Evolutionary conservation across 768 basidiomycete species (phyloP).

Genomic region (Leccinum barrowsii): DNA sequence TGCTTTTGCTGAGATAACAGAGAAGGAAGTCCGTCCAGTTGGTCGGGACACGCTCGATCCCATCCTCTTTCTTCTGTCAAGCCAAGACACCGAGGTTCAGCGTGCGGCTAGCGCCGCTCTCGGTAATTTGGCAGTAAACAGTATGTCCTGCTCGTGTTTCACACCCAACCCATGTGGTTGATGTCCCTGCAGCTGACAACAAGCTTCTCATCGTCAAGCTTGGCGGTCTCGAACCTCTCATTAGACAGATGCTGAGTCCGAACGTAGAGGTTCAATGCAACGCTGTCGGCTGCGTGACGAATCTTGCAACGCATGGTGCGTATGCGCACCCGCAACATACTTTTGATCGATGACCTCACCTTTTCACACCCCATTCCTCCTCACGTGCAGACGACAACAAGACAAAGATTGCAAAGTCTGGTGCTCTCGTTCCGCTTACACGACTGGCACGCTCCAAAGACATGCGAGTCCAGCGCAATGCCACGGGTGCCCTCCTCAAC

Average conservation of each 20-base stretch:
- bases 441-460: conserved; percentile 96
- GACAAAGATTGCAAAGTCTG: conserved; percentile 99
- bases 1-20: conserved; percentile 98
- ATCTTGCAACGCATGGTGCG: conserved; percentile 95
- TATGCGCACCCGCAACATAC: conserved; percentile 8
- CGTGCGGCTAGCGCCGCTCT: conserved; percentile 96
- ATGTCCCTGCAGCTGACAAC: conserved; percentile 75
- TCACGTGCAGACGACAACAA: conserved; percentile 87
- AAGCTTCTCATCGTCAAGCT: conserved; percentile 98
- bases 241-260: conserved; percentile 97
- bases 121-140: conserved; percentile 96
- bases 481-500: conserved; percentile 94
- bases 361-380: conserved; percentile 1
- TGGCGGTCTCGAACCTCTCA: conserved; percentile 95
- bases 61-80: conserved; percentile 93
- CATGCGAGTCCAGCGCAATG: conserved; percentile 98
- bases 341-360: conserved; percentile 1
- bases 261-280: conserved; percentile 99
- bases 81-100: conserved; percentile 98
- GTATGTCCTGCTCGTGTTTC: conserved; percentile 49
- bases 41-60: conserved; percentile 97
- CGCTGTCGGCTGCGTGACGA: conserved; percentile 98
- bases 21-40: conserved; percentile 97
- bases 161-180: conserved; percentile 10
- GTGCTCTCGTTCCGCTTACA: conserved; percentile 95